Evolutionary conservation across 2,329 filamentous ascomycete species (phyloP).

Genomic region (Pseudogymnoascus pannorum): DNA sequence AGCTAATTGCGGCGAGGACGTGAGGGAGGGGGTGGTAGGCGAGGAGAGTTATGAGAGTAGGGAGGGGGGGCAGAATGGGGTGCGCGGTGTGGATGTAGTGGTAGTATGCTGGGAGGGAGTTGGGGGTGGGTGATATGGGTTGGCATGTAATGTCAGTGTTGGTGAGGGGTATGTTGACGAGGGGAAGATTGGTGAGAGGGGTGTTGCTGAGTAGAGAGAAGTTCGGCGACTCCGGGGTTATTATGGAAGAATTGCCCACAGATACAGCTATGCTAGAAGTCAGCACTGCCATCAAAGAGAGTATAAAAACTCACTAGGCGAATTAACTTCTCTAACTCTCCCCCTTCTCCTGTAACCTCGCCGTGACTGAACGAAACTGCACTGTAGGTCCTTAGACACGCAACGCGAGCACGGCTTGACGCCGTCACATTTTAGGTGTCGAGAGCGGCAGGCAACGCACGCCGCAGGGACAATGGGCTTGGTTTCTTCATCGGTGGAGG

Average conservation of each 20-base stretch:
- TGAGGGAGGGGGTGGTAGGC: slow-evolving; percentile 21
- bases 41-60: slow-evolving; percentile 27
- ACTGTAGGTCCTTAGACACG: slow-evolving; percentile 48
- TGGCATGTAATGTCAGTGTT: neutral
- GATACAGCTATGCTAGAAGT: neutral
- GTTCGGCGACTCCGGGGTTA: neutral
- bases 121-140: neutral
- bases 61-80: neutral
- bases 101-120: neutral
- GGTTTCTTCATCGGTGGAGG: neutral
- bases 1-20: slow-evolving; percentile 47
- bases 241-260: neutral
- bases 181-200: too few relatives aligned
- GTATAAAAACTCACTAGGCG: neutral
- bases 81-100: neutral
- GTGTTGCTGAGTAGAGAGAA: too few relatives aligned
- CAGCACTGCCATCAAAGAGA: neutral
- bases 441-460: slow-evolving; percentile 25
- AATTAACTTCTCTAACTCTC: neutral
- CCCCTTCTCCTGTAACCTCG: slow-evolving; percentile 55
- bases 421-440: slow-evolving; percentile 74
- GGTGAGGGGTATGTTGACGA: neutral
- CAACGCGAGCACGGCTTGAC: slow-evolving; percentile 63
- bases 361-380: slow-evolving; percentile 66
- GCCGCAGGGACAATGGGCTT: slow-evolving; percentile 12